Evolutionary conservation across 371 early-diverging fungal species (phyloP).

Genomic region (Mycotypha africana): DNA sequence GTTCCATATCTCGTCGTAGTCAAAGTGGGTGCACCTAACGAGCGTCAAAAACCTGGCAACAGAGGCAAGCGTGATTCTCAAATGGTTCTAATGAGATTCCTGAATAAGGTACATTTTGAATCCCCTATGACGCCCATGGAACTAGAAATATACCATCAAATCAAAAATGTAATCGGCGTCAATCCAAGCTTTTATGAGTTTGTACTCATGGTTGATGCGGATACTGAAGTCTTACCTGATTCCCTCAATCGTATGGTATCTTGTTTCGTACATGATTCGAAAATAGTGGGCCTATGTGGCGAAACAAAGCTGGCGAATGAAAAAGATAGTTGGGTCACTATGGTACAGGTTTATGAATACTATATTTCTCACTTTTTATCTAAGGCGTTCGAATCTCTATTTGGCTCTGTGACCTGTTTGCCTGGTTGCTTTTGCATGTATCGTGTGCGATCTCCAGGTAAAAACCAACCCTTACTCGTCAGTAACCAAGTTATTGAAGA

Average conservation of each 20-base stretch:
- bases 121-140: conserved; percentile 81
- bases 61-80: conserved; percentile 99
- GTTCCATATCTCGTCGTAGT: conserved; percentile 90
- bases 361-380: conserved; percentile 97
- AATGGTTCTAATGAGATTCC: conserved; percentile 94
- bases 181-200: conserved; percentile 79
- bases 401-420: conserved; percentile 95
- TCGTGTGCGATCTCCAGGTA: conserved; percentile 71
- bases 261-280: conserved; percentile 78
- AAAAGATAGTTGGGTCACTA: conserved; percentile 88
- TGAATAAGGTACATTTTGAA: conserved; percentile 89
- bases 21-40: conserved; percentile 77
- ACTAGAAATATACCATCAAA: conserved; percentile 85
- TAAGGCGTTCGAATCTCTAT: conserved; percentile 98
- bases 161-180: conserved; percentile 86
- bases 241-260: conserved; percentile 81
- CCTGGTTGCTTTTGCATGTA: conserved; percentile 97
- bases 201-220: conserved; percentile 93
- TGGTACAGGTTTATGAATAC: conserved; percentile 98
- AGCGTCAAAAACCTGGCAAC: conserved; percentile 81
- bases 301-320: conserved; percentile 89
- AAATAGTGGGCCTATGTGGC: conserved; percentile 88
- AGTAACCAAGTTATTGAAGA: conserved; percentile 83
- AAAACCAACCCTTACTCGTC: conserved; percentile 80
- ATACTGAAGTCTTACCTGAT: conserved; percentile 77